Evolutionary conservation across 1,284 basidiomycete genomes (phyloP), one percentile per base, ranked within the genome.

Genomic region (Agaricales sp.): DNA sequence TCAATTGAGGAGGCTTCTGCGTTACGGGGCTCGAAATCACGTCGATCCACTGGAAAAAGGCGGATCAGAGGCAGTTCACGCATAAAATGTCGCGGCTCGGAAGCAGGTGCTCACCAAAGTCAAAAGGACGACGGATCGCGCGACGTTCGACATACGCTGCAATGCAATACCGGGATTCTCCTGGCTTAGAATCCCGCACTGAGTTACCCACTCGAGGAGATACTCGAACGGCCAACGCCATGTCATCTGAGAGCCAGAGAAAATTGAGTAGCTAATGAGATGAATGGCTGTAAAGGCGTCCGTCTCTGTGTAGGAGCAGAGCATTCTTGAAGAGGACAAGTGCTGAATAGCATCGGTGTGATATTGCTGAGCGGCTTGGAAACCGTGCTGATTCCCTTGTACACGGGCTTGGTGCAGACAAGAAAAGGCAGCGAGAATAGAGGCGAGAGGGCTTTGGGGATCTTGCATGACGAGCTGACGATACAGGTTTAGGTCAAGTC

Each of bases 231-330:
- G 75, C 1, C 68, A 64, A 50, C 72, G 71, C 87, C 87, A 90
- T 57, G 81, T 76, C 16, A 72, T 75, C 51, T 69, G 61, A 38
- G 80, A 77, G 44, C 81, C 78, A 4, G 77, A 78, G 55, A 87
- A 65, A 47, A 83, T 68, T 45, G 80, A 82, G 63, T 79, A 87
- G 57, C 72, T 77, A 50, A 87, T 70, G 50, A 89, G 73, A 62
- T 86, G 83, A 39, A 87, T 59, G 2, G 87, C 84, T 1, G 86
- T 83, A 53, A 84, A 70, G 2, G 82, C 87, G 55, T 88, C 83
- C 45, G 69, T 68, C 50, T 84, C 83, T 35, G 67, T 68, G 64
- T 82, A 76, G 24, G 66, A 62, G 2, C 68, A 67, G 49, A 70
- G 61, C 48, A 72, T 70, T 53, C 72, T 76, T 47, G 71, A 69